Base-by-base conservation (phyloP, 176 grass and related monocot genomes). In the Echinochloa phyllopogon region DNA sequence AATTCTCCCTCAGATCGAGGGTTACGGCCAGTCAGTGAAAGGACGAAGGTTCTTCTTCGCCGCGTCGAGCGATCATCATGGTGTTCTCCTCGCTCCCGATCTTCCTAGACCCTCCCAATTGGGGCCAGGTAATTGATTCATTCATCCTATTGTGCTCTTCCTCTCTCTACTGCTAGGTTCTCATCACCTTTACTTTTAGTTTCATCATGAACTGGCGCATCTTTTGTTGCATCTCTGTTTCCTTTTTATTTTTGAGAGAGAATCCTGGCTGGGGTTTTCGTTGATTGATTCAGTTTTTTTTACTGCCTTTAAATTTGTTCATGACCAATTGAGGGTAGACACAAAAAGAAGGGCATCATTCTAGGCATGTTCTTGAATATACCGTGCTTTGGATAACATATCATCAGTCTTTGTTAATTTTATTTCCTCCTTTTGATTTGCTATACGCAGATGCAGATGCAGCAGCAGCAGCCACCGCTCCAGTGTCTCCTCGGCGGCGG, bases 71-170 rank as follows among this genome's bases (percentile, higher is more conserved):
- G 8, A 62, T 52, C 85, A 84, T 56, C 82, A 99, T 99, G 97
- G 94, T 96, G 71, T 99, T 99, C 77, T 92, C 97, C 59, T 99
- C 97, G 48, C 83, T 96, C 74, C 90, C 94, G 47, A 84, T 92
- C 78, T 96, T 92, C 91, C 86, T 90, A 73, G 97, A 99, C 45
- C 94, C 94, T 73, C 94, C 88, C 47, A 96, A 86, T 86, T 99
- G 97, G 97, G 91, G 79, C 65, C 97, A 99, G 97, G 97, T 99
- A 86, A 79, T 62, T 37, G 23, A 13, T 58, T 44, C 29, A 60
- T 60, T 63, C 2, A 18, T 6, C 10, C 45, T 60, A 60, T 60
- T 25, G 3, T 15, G 12, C 14, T 58, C 3, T 65, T 2, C 15
- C 6, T 25, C 20, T 51, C 14, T 45, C 16, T 69, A 40, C 55